Evolutionary conservation across 177 flowering plant genomes (phyloP).

Genomic region (Vitis hybrid): DNA sequence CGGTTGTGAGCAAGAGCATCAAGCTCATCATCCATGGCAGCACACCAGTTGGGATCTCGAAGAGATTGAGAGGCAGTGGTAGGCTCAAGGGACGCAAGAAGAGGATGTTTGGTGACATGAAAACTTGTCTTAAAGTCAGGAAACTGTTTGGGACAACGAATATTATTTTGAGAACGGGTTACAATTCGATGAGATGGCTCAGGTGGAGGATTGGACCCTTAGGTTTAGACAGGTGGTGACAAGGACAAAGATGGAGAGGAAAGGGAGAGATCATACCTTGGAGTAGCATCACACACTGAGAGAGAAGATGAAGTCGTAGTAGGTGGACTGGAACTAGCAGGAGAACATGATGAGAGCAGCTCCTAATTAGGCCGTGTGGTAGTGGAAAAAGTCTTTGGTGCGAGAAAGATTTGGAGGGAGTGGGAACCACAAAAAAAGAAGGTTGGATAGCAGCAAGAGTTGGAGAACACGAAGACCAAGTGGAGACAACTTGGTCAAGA

Average conservation of each 20-base stretch:
- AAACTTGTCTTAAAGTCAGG: too few species aligned
- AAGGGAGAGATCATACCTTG: conserved; percentile 8
- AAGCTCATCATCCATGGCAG: not conserved
- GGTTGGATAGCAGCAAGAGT: conserved; percentile 1
- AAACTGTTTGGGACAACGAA: too few species aligned
- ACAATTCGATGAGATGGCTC: conserved; percentile 2
- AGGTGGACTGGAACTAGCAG: conserved; percentile 1
- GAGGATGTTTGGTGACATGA: too few species aligned
- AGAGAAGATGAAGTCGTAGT: conserved; percentile 4
- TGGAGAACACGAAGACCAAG: not conserved
- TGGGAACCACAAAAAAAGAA: conserved; percentile 1
- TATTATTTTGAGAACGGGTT: too few species aligned
- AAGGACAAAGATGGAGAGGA: not conserved
- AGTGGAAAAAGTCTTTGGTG: not conserved
- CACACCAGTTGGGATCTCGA: too few species aligned
- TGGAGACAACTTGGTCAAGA: not conserved
- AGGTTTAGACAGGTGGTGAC: not conserved
- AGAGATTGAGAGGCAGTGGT: too few species aligned
- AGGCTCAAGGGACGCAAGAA: too few species aligned
- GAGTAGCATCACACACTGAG: conserved; percentile 7
- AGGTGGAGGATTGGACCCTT: conserved; percentile 3
- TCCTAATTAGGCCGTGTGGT: conserved; percentile 1
- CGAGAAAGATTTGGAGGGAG: not conserved
- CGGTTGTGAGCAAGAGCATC: not conserved
- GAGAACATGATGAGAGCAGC: not conserved